Base-by-base conservation (phyloP, 805 yeast species). In the Lachancea nothofagi region DNA sequence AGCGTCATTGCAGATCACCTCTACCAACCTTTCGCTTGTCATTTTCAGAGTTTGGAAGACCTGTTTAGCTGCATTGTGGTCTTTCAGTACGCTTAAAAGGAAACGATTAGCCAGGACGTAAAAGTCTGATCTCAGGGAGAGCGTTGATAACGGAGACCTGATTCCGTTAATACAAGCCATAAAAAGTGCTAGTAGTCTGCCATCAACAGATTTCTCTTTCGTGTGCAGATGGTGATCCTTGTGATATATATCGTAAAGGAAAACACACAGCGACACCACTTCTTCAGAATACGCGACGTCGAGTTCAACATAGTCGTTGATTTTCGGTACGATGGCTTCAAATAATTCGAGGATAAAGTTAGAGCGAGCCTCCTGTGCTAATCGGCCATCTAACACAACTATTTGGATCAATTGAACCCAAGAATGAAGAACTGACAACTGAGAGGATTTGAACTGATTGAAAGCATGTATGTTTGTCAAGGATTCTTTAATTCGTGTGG, bases 331-430 rank as follows among this genome's bases (percentile, higher is more conserved):
- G 18, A 86, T 69, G 3, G 75, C 68, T 50, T 86, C 94, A 46
- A 88, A 78, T 2, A 85, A 75, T 49, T 83, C 94, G 14, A 86
- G 62, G 39, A 87, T 77, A 52, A 90, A 82, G 27, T 75, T 72
- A 0, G 77, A 67, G 34, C 80, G 67, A n/a, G 63, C 59, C 7
- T 62, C 51, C 0, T 69, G 53, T 5, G 66, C 59, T 40, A 78
- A 60, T n/a, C 65, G 65, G 7, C 77, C 78, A 57, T 80, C 88
- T 4, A 77, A 69, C 4, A 85, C 77, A 32, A 86, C 62, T 3
- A 87, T 77, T 45, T 87, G 86, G 18, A 86, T 78, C 36, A 89
- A 60, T 48, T 80, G 81, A 17, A 80, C 79, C 97, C 97, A 90
- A 0, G 94, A 75, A 53, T 80, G 86, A 21, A 90, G 63, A 42